phyloP scores from a whole-genome alignment of 1,284 basidiomycete genomes.

The Moesziomyces antarcticus region DNA sequence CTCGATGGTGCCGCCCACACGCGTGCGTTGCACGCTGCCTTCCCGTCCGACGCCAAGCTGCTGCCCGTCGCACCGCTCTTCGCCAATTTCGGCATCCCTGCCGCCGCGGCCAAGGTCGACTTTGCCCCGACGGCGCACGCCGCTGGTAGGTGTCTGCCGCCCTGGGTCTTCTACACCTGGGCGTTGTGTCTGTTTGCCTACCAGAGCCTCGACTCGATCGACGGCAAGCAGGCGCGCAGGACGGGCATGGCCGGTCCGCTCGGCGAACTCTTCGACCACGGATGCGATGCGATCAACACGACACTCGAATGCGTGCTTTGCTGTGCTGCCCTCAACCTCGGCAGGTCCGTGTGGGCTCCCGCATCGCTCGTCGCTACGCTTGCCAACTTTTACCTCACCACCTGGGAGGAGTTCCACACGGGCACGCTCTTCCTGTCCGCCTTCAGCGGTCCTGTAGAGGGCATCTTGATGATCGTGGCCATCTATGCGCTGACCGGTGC shows the following conservation, averaged over 20 bases:
- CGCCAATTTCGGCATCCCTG: constrained; percentile 47
- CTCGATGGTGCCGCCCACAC: constrained; percentile 47
- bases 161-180: constrained; percentile 72
- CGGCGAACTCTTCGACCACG: constrained; percentile 97
- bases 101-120: constrained; percentile 29
- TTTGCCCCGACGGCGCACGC: constrained; percentile 23
- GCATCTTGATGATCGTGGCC: constrained; percentile 84
- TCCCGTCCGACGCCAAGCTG: constrained; percentile 40
- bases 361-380: constrained; percentile 85
- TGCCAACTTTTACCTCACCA: constrained; percentile 92
- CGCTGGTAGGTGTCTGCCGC: constrained; percentile 30
- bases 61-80: constrained; percentile 51
- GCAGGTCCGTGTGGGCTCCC: constrained; percentile 95
- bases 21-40: constrained; percentile 20
- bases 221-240: constrained; percentile 92
- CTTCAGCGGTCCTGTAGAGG: constrained; percentile 96
- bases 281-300: constrained; percentile 86
- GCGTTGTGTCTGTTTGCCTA: constrained; percentile 89
- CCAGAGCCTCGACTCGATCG: constrained; percentile 88
- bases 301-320: constrained; percentile 71
- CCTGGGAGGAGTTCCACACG: constrained; percentile 98
- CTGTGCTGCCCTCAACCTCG: constrained; percentile 76
- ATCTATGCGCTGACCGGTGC: constrained; percentile 80
- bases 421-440: constrained; percentile 73
- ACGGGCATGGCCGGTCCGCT: constrained; percentile 96